A percentile compares a stretch with the other conserved stretches of the same genome.
These are phyloP conservation scores for Camellia japonica DNA, from an alignment of 148 eudicot genomes.

Conservation along the genomic window DNA sequence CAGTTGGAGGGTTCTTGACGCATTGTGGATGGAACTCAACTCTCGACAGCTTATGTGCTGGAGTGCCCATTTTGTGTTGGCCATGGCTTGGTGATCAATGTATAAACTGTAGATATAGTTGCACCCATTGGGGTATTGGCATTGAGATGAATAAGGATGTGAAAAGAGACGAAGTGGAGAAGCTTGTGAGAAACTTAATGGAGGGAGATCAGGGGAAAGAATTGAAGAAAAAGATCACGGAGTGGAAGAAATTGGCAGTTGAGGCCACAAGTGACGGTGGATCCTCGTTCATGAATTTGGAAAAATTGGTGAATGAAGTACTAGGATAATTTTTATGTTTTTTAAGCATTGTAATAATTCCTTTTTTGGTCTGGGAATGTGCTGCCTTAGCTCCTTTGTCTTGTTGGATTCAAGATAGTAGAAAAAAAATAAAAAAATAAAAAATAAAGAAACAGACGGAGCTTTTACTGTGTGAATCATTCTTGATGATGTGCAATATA, in stretches of 20 bases:
- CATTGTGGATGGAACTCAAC: constrained; percentile 21
- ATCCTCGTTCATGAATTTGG: constrained; percentile 36
- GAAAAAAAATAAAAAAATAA: neutral
- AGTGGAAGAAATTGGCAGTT: constrained; percentile 45
- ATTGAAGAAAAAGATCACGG: constrained; percentile 36
- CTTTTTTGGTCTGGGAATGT: too few species aligned
- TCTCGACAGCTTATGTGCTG: constrained; percentile 40
- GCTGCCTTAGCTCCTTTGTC: too few species aligned
- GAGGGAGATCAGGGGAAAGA: constrained; percentile 48
- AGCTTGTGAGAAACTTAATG: constrained; percentile 45
- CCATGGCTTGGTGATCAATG: constrained; percentile 56
- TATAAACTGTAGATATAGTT: constrained; percentile 44
- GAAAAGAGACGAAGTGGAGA: constrained; percentile 46
- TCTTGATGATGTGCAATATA: too few species aligned
- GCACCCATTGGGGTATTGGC: constrained; percentile 46
- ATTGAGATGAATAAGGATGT: constrained; percentile 41
- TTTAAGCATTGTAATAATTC: too few species aligned
- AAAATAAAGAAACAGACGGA: too few species aligned
- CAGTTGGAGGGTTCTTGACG: constrained; percentile 11
- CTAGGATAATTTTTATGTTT: too few species aligned
- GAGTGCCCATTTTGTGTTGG: constrained; percentile 66
- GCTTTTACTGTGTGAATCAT: too few species aligned
- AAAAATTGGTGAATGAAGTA: constrained; percentile 27
- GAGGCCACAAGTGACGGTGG: constrained; percentile 34
- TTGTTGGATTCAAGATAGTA: too few species aligned